A percentile compares a stretch with the other conserved stretches of the same genome.
Evolutionary conservation across 2,329 filamentous ascomycete genomes (phyloP).

Genomic region (Colletotrichum falcatum): DNA sequence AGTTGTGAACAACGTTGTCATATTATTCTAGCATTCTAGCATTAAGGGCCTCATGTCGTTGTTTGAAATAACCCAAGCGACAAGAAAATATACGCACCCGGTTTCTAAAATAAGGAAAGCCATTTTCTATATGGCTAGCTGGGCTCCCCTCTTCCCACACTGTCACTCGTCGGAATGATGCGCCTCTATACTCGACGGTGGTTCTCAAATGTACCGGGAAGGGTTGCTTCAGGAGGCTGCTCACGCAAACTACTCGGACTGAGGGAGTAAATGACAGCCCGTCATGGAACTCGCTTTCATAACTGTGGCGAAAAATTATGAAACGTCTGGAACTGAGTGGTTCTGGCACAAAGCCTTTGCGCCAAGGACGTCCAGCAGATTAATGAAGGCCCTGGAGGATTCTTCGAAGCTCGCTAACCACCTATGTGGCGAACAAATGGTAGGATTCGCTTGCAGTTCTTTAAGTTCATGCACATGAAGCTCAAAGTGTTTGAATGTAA

Average conservation of each 20-base stretch:
- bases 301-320: not conserved
- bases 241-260: too few species aligned
- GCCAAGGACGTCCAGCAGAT: not conserved
- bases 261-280: not conserved
- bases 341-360: not conserved
- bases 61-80: not conserved
- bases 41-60: not conserved
- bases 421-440: not conserved
- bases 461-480: not conserved
- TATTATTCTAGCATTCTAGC: not conserved
- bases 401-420: not conserved
- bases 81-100: too few species aligned
- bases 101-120: not conserved
- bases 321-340: not conserved
- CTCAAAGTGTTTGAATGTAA: not conserved
- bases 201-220: not conserved
- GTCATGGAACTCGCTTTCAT: not conserved
- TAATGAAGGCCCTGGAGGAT: not conserved
- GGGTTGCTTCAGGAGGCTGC: too few species aligned
- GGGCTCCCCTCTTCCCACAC: too few species aligned
- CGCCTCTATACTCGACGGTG: not conserved
- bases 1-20: not conserved
- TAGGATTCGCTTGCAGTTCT: not conserved
- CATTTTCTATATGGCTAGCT: too few species aligned
- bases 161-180: not conserved